Evolutionary conservation across 495 filamentous ascomycete genomes (phyloP), one percentile per base, ranked within the genome.

Genomic region (Bathelium albidoporum): DNA sequence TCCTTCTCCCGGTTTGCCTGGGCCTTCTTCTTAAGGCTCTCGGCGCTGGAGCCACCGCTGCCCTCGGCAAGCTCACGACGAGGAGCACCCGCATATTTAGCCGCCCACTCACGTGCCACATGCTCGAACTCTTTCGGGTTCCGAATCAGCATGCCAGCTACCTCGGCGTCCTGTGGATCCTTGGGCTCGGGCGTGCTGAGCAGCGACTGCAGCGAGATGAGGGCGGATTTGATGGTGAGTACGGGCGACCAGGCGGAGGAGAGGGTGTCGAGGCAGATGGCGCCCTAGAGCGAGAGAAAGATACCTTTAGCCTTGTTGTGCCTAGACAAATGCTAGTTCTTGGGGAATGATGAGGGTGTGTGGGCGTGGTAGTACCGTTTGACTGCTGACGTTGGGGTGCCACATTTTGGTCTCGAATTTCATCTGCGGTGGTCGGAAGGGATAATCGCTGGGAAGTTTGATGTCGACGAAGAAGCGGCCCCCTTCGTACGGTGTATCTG

Each of bases 341-440:
- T n/a, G n/a, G 9, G 12, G 22, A 9, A n/a, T 20, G 12, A 10
- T 16, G 11, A 34, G 49, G 59, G 29, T 20, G 14, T 9, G 29
- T 31, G 52, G 11, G 16, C 16, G 49, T 32, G 39, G 20, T 24
- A 87, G 72, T 76, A 96, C 92, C 59, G 94, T 98, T 74, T 96
- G 89, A 70, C 87, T 92, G 81, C 87, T 91, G 76, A 98, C 84
- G 75, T 98, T 98, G 36, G 94, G 94, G 76, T 98, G 94, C 95
- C 95, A 98, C 63, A 98, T 87, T 74, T 88, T 95, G 69, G 95
- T 98, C 67, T 88, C 83, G 66, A 98, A 97, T 72, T 85, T 89
- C 90, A 97, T 97, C 36, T 85, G 74, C 11, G 95, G 94, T 14
- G 94, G 92, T 49, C 88, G 85, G 77, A 98, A 98, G 1, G 94